These are phyloP conservation scores for Coemansia umbellata DNA, from an alignment of 192 early-diverging fungal species.

Conservation along the genomic window DNA sequence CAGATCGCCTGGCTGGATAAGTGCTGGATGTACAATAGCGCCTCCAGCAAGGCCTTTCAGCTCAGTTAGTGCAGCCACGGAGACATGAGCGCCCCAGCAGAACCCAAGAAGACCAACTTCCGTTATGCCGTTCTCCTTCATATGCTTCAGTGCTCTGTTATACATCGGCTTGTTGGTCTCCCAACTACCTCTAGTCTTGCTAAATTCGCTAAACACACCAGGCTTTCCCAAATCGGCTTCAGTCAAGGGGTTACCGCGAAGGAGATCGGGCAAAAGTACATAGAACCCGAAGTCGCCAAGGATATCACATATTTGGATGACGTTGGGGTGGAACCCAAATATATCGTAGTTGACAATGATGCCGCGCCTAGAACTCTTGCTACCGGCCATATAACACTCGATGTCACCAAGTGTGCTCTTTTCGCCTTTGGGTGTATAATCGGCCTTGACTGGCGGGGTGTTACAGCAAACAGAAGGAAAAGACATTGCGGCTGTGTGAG, in stretches of 20 bases:
- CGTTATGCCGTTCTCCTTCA: conserved; percentile 48
- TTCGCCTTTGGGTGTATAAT: conserved; percentile 46
- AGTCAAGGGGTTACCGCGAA: conserved; percentile 49
- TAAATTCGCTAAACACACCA: conserved; percentile 40
- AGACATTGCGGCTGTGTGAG: too few species aligned
- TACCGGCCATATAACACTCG: conserved; percentile 45
- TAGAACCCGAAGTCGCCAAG: conserved; percentile 54
- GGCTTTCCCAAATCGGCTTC: conserved; percentile 40
- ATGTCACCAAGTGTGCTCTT: conserved; percentile 22
- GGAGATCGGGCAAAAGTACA: conserved; percentile 65
- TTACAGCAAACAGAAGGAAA: conserved; percentile 53
- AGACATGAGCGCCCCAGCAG: conserved; percentile 69
- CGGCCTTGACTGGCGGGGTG: conserved; percentile 48
- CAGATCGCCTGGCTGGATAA: conserved; percentile 49
- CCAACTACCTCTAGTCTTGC: conserved; percentile 25
- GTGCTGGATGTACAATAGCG: conserved; percentile 65
- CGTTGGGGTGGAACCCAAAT: conserved; percentile 61
- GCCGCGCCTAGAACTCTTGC: conserved; percentile 53
- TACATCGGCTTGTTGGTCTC: conserved; percentile 11
- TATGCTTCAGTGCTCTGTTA: conserved; percentile 1
- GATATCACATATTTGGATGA: conserved; percentile 60
- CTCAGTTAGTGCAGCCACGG: conserved; percentile 46
- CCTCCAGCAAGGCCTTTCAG: conserved; percentile 50
- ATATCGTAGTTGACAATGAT: conserved; percentile 67
- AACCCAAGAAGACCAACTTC: conserved; percentile 59